A percentile compares a stretch with the other conserved stretches of the same genome.
These are phyloP conservation scores for Colletotrichum melonis DNA, from an alignment of 2,329 filamentous ascomycete genomes.

Conservation along the genomic window DNA sequence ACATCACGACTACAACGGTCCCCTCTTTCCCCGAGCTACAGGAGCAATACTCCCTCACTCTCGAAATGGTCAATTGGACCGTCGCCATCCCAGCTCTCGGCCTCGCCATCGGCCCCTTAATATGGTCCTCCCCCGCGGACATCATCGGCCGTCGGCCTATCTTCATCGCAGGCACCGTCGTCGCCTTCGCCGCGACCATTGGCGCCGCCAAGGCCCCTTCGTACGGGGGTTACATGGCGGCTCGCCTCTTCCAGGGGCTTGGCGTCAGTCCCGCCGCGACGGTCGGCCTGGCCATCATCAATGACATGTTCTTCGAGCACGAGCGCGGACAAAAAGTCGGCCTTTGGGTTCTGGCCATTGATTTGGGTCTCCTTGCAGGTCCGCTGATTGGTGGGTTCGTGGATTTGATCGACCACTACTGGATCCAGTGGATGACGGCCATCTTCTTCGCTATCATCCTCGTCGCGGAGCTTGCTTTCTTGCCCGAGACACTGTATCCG, in stretches of 20 bases:
- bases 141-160: conserved; percentile 63
- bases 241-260: conserved; percentile 68
- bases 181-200: conserved; percentile 46
- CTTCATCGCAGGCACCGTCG: conserved; percentile 54
- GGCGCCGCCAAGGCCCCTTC: conserved; percentile 47
- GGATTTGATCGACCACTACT: conserved; percentile 56
- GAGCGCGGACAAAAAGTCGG: conserved; percentile 66
- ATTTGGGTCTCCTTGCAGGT: conserved; percentile 61
- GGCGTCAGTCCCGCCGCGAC: conserved; percentile 65
- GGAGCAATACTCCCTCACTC: conserved; percentile 54
- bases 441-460: conserved; percentile 63
- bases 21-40: conserved; percentile 64
- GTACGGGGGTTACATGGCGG: conserved; percentile 66
- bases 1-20: conserved; percentile 67
- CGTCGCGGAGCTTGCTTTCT: conserved; percentile 58
- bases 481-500: conserved; percentile 68
- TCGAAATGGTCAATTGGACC: conserved; percentile 64
- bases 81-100: conserved; percentile 63
- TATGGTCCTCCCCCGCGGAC: conserved; percentile 60
- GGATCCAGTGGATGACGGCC: conserved; percentile 66
- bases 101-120: conserved; percentile 60
- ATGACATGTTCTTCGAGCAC: conserved; percentile 67
- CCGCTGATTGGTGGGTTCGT: conserved; percentile 61
- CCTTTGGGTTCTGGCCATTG: conserved; percentile 67
- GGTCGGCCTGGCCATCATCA: conserved; percentile 65